Percentiles rank a stretch among this genome's conserved stretches.
phyloP scores from a whole-genome alignment of 2,329 filamentous ascomycete genomes.

The Raffaelea deltoideospora region DNA sequence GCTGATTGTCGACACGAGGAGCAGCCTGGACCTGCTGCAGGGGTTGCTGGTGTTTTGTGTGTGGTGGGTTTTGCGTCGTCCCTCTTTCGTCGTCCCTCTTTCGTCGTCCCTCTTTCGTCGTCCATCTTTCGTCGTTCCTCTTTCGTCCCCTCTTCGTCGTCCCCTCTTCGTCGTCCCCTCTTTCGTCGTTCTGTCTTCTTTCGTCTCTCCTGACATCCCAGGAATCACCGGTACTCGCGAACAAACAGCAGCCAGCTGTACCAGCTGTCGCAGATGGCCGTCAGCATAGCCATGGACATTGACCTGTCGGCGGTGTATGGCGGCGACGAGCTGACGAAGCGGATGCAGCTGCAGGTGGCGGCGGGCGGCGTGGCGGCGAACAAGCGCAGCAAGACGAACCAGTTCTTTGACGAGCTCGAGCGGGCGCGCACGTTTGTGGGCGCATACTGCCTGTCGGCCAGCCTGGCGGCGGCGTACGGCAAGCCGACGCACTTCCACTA shows the following conservation, averaged over 20 bases:
- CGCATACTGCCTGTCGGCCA: conserved; percentile 10
- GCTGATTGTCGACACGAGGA: conserved; percentile 9
- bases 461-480: conserved; percentile 8
- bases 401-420: conserved; percentile 7
- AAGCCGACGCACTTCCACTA: conserved; percentile 10
- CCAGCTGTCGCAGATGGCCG: conserved; percentile 11
- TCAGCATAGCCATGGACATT: conserved; percentile 9
- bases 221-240: conserved; percentile 10
- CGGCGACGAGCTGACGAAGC: too few relatives aligned
- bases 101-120: too few relatives aligned
- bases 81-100: neutral
- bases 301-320: conserved; percentile 5
- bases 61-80: conserved; percentile 5
- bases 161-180: too few relatives aligned
- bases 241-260: conserved; percentile 9
- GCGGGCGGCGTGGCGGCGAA: neutral
- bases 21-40: conserved; percentile 10
- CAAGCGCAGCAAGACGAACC: neutral
- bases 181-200: too few relatives aligned
- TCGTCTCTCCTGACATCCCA: too few relatives aligned
- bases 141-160: too few relatives aligned
- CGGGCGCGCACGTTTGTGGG: conserved; percentile 9
- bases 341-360: too few relatives aligned
- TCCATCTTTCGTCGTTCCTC: too few relatives aligned
- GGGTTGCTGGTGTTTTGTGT: conserved; percentile 11